Base-by-base conservation (phyloP, 345 rosid genomes). In the Gossypium herbaceum region DNA sequence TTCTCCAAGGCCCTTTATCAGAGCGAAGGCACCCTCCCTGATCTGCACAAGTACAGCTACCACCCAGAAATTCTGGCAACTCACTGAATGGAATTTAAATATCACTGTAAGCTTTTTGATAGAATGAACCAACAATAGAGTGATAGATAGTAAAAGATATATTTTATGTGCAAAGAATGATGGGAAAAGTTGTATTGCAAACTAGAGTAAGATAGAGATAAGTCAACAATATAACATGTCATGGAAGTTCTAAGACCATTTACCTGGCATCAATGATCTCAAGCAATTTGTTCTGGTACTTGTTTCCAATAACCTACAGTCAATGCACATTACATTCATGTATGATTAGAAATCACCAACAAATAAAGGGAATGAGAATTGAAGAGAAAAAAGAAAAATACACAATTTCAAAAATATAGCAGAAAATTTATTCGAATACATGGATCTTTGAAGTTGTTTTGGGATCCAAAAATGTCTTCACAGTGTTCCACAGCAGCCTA, bases 1-100 rank as follows among this genome's bases (percentile, higher is more conserved):
- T 91, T 79, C 90, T 93, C 99, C 99, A 96, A 58, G 98, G 99
- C 50, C 99, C 99, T 85, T 96, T 93, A 75, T 96, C 98, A 72
- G 99, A 96, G 34, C 85, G 81, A 82, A 96, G 92, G 78, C 99
- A 96, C 71, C 99, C 99, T 43, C 99, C 99, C 81, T 86, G 84
- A 68, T 86, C 91, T 69, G 92, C 86, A 79, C 98, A 96, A 25
- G 85, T 89, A 79, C 99, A 96, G 76, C 71, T 82, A 68, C 99
- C 99, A 13, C 99, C 99, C 77, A 96, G 80, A 83, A 89, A 92
- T 50, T 89, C 88, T 25, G 99, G 99, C 88, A 96, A 86, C 82
- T 96, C 99, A 68, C 99, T 96, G 89, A 12, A 74, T 25, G 56
- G 15, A 77, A 29, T 73, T 11, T 15, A 74, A 51, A 20, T 19